phyloP scores from a whole-genome alignment of 768 basidiomycete species.

The Lyophyllum shimeji region DNA sequence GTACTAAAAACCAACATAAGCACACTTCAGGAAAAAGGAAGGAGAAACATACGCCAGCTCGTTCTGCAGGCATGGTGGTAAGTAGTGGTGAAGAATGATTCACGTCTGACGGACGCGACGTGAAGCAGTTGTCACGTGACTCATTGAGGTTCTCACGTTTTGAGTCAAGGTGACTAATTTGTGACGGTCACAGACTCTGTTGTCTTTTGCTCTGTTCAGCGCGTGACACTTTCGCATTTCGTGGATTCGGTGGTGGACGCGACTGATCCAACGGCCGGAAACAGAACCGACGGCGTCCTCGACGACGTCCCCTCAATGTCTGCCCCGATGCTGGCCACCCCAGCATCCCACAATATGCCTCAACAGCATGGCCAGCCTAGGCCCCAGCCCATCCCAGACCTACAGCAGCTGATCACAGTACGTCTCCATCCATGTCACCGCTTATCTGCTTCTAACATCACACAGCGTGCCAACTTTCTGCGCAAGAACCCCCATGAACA shows the following conservation, averaged over 20 bases:
- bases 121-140: constrained; percentile 31
- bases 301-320: constrained; percentile 29
- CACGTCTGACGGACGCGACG: constrained; percentile 30
- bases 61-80: constrained; percentile 68
- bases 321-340: constrained; percentile 39
- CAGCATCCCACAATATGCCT: constrained; percentile 30
- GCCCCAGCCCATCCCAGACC: constrained; percentile 31
- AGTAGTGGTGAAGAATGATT: constrained; percentile 11
- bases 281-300: constrained; percentile 11
- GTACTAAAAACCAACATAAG: constrained; percentile 46
- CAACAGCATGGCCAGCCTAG: constrained; percentile 26
- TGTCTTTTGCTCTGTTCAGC: constrained; percentile 32
- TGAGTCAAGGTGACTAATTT: constrained; percentile 19
- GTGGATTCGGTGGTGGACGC: constrained; percentile 21
- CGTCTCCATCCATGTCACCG: constrained; percentile 16
- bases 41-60: constrained; percentile 66
- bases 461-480: constrained; percentile 48
- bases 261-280: constrained; percentile 21
- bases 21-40: not conserved
- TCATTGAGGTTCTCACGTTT: constrained; percentile 17
- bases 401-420: constrained; percentile 46
- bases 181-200: constrained; percentile 24
- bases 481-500: constrained; percentile 52
- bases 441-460: constrained; percentile 11
- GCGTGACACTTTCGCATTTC: constrained; percentile 27